These are phyloP conservation scores for Mycena galericulata DNA, from an alignment of 768 basidiomycete species.

Conservation along the genomic window DNA sequence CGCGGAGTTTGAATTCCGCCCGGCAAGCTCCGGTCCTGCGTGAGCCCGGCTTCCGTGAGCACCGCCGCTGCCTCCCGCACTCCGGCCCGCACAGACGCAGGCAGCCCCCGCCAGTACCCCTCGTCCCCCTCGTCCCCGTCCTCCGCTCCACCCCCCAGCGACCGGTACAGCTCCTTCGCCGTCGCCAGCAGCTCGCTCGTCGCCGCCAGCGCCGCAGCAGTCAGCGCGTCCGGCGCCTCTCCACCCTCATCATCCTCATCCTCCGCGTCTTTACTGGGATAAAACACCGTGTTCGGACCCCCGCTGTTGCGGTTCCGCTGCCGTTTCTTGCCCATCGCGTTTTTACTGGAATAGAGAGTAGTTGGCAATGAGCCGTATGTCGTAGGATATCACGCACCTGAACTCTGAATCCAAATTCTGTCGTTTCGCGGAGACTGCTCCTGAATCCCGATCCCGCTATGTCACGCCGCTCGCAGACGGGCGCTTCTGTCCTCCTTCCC, in stretches of 20 bases:
- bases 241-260: neutral
- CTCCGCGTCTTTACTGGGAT: no score
- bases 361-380: no score
- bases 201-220: conserved; percentile 43
- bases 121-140: conserved; percentile 1
- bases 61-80: conserved; percentile 27
- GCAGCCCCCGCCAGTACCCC: conserved; percentile 27
- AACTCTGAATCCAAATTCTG: no score
- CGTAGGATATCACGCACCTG: no score
- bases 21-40: neutral
- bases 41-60: neutral
- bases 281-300: neutral
- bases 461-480: no score
- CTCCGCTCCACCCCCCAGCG: conserved; percentile 22
- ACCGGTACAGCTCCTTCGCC: conserved; percentile 69
- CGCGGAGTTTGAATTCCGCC: conserved; percentile 3
- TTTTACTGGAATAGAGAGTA: no score
- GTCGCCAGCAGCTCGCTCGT: conserved; percentile 72
- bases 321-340: conserved; percentile 4
- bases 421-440: no score
- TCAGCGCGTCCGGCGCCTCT: neutral
- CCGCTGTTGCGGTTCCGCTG: neutral
- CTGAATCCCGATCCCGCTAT: no score
- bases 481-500: no score
- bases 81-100: conserved; percentile 6